Conservation (phyloP, 1,284 basidiomycete genomes). For the Pseudomicrostroma phylloplanum region DNA sequence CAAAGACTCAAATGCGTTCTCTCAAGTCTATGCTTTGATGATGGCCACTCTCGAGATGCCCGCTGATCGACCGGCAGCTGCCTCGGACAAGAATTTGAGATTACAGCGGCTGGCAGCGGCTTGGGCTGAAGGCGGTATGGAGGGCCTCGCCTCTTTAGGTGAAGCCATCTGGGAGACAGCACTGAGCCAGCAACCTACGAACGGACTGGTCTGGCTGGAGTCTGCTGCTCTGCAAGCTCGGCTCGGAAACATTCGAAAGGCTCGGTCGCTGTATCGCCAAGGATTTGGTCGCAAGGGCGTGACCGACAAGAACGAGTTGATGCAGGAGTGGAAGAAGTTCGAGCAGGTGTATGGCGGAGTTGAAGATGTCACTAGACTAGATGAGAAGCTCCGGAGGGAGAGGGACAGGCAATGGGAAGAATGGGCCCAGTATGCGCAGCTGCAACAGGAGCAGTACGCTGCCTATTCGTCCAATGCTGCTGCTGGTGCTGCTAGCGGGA, state of each 20-base stretch:
- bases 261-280: slow-evolving; percentile 29
- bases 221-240: slow-evolving; percentile 34
- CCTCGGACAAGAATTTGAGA: slow-evolving; percentile 26
- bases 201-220: slow-evolving; percentile 24
- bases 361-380: slow-evolving; percentile 63
- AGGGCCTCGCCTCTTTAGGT: slow-evolving; percentile 30
- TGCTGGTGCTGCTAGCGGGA: not conserved
- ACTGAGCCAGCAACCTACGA: slow-evolving; percentile 25
- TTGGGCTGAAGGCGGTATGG: slow-evolving; percentile 23
- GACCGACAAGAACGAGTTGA: slow-evolving; percentile 53
- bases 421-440: slow-evolving; percentile 23
- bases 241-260: slow-evolving; percentile 27
- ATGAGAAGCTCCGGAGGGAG: slow-evolving; percentile 38
- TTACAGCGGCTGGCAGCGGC: slow-evolving; percentile 35
- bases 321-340: slow-evolving; percentile 78
- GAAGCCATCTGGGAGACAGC: slow-evolving; percentile 37
- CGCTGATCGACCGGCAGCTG: slow-evolving; percentile 1
- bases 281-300: slow-evolving; percentile 19
- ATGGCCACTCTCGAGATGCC: slow-evolving; percentile 22
- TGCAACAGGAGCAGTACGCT: slow-evolving; percentile 54
- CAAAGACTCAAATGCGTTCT: slow-evolving; percentile 34
- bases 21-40: slow-evolving; percentile 37
- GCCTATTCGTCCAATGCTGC: not conserved
- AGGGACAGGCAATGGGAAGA: slow-evolving; percentile 58
- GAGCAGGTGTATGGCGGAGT: slow-evolving; percentile 75